Conservation (phyloP, 129 eudicot genomes). For the Escallonia rubra region DNA sequence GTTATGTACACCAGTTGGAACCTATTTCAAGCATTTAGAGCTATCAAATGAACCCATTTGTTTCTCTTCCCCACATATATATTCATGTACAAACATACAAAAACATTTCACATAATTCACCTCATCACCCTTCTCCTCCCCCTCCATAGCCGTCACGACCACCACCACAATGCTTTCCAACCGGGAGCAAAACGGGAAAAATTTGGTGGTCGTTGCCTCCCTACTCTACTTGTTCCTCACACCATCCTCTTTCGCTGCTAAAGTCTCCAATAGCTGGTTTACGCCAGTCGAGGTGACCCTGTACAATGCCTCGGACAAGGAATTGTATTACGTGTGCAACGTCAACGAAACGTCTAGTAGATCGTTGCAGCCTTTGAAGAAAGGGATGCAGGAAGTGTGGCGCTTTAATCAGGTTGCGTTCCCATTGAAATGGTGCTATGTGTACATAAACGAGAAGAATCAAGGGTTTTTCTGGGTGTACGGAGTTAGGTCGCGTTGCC, state of each 20-base stretch:
- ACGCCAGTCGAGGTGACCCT: conserved; percentile 1
- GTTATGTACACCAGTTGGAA: too few species aligned
- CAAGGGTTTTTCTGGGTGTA: conserved; percentile 36
- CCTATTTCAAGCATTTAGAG: too few species aligned
- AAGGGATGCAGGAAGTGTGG: background rate
- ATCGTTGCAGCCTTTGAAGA: background rate
- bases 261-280: background rate
- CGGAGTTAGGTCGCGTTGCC: conserved; percentile 20
- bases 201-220: background rate
- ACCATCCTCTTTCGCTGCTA: background rate
- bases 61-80: too few species aligned
- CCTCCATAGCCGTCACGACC: background rate
- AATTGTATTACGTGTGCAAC: background rate
- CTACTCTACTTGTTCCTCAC: background rate
- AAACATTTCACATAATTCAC: too few species aligned
- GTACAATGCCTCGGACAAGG: background rate
- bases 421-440: conserved; percentile 35
- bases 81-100: too few species aligned
- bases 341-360: background rate
- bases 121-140: background rate
- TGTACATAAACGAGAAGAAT: conserved; percentile 11
- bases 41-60: too few species aligned
- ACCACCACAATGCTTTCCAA: background rate
- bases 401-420: conserved; percentile 17
- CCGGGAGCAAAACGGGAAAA: background rate